Conservation (phyloP, 2,329 filamentous ascomycete species). For the Cordyceps sp. region DNA sequence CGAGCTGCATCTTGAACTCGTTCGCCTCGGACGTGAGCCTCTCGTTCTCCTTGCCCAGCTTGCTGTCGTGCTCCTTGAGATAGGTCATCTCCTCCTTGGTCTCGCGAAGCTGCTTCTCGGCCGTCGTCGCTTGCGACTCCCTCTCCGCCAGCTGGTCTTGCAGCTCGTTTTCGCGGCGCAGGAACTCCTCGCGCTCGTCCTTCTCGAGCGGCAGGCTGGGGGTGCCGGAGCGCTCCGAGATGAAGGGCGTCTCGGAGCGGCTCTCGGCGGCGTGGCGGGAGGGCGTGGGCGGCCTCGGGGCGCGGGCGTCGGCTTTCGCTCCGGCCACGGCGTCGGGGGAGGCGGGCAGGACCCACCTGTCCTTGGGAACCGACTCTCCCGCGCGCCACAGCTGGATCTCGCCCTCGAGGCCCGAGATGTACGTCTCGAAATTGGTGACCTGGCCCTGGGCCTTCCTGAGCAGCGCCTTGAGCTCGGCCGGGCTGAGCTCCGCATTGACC, state of each 20-base stretch:
- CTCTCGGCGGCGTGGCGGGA: conserved; percentile 36
- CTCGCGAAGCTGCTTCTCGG: conserved; percentile 67
- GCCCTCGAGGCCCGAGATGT: conserved; percentile 66
- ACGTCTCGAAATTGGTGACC: conserved; percentile 74
- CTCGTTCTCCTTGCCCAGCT: conserved; percentile 80
- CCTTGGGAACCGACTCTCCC: conserved; percentile 76
- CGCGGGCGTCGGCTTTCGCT: conserved; percentile 24
- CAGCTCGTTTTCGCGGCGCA: conserved; percentile 87
- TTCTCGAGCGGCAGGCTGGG: conserved; percentile 82
- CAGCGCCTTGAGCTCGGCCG: conserved; percentile 81
- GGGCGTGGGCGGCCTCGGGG: conserved; percentile 35
- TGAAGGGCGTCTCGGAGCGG: conserved; percentile 42
- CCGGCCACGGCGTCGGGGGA: conserved; percentile 26
- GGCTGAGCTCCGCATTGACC: conserved; percentile 95
- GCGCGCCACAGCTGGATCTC: conserved; percentile 79
- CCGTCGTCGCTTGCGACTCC: conserved; percentile 62
- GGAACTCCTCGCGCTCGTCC: conserved; percentile 91
- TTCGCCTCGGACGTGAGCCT: conserved; percentile 72
- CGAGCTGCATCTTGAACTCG: conserved; percentile 89
- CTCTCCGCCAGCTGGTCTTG: conserved; percentile 93
- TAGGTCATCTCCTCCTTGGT: conserved; percentile 73
- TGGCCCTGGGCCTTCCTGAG: conserved; percentile 87
- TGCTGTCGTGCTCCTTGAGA: conserved; percentile 72
- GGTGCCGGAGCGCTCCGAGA: conserved; percentile 72
- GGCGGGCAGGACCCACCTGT: conserved; percentile 64